Conservation (phyloP, 345 rosid species). For the Psidium guajava region DNA sequence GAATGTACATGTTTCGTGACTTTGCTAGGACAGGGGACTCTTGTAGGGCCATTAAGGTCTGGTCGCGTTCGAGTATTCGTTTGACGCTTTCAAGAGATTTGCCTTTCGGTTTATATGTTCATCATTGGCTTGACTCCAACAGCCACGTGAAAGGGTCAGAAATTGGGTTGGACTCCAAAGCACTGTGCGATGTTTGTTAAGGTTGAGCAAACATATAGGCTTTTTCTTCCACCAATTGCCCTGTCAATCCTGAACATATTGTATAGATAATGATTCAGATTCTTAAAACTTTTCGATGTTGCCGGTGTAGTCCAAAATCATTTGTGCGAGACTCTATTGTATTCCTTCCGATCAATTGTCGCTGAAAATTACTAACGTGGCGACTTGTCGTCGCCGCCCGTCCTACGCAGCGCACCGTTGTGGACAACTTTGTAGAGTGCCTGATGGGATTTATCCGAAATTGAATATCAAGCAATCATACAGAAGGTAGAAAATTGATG, state of each 20-base stretch:
- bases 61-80: not conserved
- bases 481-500: too few relatives aligned
- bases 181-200: not conserved
- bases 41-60: not conserved
- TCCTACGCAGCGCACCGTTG: accelerated
- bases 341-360: not conserved
- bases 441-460: too few relatives aligned
- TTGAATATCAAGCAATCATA: too few relatives aligned
- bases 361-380: accelerated
- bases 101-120: not conserved
- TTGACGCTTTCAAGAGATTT: not conserved
- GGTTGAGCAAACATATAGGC: not conserved
- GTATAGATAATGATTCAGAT: not conserved
- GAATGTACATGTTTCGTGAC: not conserved
- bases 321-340: accelerated
- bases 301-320: accelerated
- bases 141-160: not conserved
- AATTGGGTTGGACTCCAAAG: not conserved
- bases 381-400: accelerated
- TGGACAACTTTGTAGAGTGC: not conserved
- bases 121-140: not conserved
- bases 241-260: too few relatives aligned
- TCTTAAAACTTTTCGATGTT: not conserved
- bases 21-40: not conserved
- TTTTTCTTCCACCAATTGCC: not conserved